phyloP scores from a whole-genome alignment of 1,139 yeast species.

The Geotrichum histeridarum region DNA sequence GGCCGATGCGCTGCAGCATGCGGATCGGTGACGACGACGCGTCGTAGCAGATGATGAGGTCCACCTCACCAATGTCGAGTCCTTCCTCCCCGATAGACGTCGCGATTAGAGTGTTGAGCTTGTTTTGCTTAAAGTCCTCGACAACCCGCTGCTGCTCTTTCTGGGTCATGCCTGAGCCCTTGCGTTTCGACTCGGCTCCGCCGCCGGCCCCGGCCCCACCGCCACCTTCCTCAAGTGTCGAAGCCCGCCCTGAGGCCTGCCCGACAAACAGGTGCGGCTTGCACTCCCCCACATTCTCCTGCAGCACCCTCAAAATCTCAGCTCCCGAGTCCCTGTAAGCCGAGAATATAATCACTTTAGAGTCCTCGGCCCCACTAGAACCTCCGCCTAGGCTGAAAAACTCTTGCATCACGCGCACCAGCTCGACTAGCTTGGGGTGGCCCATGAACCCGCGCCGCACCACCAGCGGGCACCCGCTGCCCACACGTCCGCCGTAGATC shows the following conservation, averaged over 20 bases:
- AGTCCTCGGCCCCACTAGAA: constrained; percentile 34
- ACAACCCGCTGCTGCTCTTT: constrained; percentile 54
- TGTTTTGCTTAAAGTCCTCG: constrained; percentile 64
- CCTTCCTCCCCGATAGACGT: constrained; percentile 99
- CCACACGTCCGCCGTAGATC: constrained; percentile 38
- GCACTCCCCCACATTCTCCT: constrained; percentile 42
- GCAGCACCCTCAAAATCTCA: constrained; percentile 71
- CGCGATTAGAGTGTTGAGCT: constrained; percentile 76
- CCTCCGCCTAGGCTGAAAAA: constrained; percentile 10
- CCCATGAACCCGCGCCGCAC: constrained; percentile 41
- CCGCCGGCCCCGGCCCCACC: constrained; percentile 15
- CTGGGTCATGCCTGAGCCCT: constrained; percentile 39
- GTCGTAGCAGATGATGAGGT: constrained; percentile 84
- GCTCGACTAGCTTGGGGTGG: constrained; percentile 69
- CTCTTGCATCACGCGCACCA: constrained; percentile 37
- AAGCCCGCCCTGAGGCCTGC: constrained; percentile 42
- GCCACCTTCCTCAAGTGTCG: constrained; percentile 8
- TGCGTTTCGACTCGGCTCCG: constrained; percentile 5
- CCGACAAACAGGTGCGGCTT: constrained; percentile 90
- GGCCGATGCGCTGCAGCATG: constrained; percentile 92
- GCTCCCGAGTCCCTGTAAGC: constrained; percentile 85
- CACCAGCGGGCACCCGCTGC: background rate
- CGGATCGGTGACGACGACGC: constrained; percentile 92
- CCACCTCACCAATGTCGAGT: constrained; percentile 95
- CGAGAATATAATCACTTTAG: constrained; percentile 80